phyloP scores from a whole-genome alignment of 768 basidiomycete genomes.

The Russula vinacea region DNA sequence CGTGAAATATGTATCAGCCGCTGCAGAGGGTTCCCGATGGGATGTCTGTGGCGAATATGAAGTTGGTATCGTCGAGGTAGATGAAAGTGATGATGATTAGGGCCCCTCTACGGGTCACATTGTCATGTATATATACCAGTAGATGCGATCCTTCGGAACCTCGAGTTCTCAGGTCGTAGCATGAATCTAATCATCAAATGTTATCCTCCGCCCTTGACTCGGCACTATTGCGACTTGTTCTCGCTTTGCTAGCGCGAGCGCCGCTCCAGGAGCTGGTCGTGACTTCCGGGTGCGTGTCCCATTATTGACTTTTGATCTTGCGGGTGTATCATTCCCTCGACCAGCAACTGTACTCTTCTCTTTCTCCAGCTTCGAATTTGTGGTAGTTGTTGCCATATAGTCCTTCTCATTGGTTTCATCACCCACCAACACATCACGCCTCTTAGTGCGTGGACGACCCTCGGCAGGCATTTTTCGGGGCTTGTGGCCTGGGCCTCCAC shows the following conservation, averaged over 20 bases:
- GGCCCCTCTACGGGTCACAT: not conserved
- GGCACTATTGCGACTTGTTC: constrained; percentile 71
- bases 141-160: constrained; percentile 1
- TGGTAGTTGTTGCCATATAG: not conserved
- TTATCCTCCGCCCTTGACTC: constrained; percentile 69
- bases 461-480: constrained; percentile 6
- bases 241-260: constrained; percentile 71
- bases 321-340: not conserved
- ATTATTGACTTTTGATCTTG: not conserved
- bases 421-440: not conserved
- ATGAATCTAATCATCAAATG: constrained; percentile 46
- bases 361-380: not conserved
- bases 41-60: constrained; percentile 92
- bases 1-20: constrained; percentile 90
- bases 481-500: constrained; percentile 42
- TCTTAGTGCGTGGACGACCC: not conserved
- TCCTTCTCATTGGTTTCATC: not conserved
- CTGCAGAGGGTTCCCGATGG: constrained; percentile 89
- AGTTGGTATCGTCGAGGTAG: constrained; percentile 66
- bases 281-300: constrained; percentile 11
- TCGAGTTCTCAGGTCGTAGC: constrained; percentile 13
- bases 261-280: constrained; percentile 74
- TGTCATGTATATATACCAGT: constrained; percentile 14
- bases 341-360: not conserved
- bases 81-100: constrained; percentile 23